Conservation (phyloP, 768 basidiomycete genomes). For the Calocybe cyanea region DNA sequence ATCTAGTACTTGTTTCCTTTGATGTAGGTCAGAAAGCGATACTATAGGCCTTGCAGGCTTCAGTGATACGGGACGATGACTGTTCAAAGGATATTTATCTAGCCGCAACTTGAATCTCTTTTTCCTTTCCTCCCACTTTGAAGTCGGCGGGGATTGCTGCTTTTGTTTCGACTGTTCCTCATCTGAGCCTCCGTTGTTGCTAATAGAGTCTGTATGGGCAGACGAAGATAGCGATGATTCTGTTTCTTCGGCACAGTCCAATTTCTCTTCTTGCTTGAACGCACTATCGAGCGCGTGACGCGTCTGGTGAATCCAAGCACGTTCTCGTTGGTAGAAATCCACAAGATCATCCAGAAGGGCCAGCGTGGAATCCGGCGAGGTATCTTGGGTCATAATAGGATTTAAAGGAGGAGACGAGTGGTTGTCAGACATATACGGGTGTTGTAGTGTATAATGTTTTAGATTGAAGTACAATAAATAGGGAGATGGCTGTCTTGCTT, state of each 20-base stretch:
- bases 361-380: slow-evolving; percentile 44
- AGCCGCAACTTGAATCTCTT: slow-evolving; percentile 50
- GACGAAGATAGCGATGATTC: slow-evolving; percentile 9
- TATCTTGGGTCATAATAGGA: slow-evolving; percentile 32
- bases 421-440: slow-evolving; percentile 22
- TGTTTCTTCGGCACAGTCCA: not conserved
- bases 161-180: not conserved
- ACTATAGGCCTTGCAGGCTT: slow-evolving; percentile 17
- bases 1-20: slow-evolving; percentile 51
- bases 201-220: slow-evolving; percentile 6
- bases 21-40: slow-evolving; percentile 14
- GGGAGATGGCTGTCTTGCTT: too few species aligned
- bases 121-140: slow-evolving; percentile 58
- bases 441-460: slow-evolving; percentile 10
- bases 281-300: slow-evolving; percentile 50
- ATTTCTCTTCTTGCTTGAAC: not conserved
- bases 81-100: slow-evolving; percentile 22
- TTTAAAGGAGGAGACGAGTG: slow-evolving; percentile 26
- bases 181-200: slow-evolving; percentile 1
- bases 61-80: slow-evolving; percentile 17
- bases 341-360: slow-evolving; percentile 62
- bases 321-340: slow-evolving; percentile 66
- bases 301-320: slow-evolving; percentile 67
- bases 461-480: too few species aligned
- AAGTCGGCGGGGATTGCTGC: slow-evolving; percentile 9